These are phyloP conservation scores for Kickxella alabastrina DNA, from an alignment of 192 early-diverging fungal genomes.

Conservation along the genomic window DNA sequence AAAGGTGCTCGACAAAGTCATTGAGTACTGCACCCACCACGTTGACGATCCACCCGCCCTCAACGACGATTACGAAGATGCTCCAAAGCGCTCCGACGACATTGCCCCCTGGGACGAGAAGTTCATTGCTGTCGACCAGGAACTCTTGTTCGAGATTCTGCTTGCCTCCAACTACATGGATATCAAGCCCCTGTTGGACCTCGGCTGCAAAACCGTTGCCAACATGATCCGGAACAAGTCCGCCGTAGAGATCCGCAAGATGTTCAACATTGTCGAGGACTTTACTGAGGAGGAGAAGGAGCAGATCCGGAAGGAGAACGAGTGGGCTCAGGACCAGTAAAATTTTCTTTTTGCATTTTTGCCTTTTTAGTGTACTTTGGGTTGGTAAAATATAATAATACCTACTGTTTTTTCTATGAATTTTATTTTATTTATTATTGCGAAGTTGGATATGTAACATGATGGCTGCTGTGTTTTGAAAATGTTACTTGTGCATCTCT, in stretches of 20 bases:
- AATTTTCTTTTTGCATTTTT: background rate
- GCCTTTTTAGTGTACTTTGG: background rate
- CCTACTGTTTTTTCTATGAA: background rate
- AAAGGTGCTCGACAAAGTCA: conserved; percentile 73
- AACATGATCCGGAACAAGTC: conserved; percentile 97
- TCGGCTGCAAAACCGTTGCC: conserved; percentile 97
- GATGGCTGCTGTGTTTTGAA: too few relatives aligned
- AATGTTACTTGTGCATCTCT: too few relatives aligned
- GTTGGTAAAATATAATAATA: background rate
- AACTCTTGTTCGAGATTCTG: conserved; percentile 78
- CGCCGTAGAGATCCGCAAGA: conserved; percentile 88
- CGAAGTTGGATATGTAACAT: too few relatives aligned
- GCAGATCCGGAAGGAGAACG: conserved; percentile 82
- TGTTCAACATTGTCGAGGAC: conserved; percentile 96
- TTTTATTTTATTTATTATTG: background rate
- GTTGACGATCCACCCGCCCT: conserved; percentile 61
- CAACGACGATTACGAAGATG: conserved; percentile 50
- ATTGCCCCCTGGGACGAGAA: conserved; percentile 79
- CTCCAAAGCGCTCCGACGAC: conserved; percentile 62
- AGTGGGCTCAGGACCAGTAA: conserved; percentile 65
- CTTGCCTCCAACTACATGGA: conserved; percentile 89
- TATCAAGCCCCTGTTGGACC: conserved; percentile 93
- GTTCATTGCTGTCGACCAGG: conserved; percentile 76
- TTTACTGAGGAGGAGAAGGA: conserved; percentile 96
- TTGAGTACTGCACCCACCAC: conserved; percentile 82